Base-by-base conservation (phyloP, 2,329 filamentous ascomycete species). In the Colletotrichum phormii region DNA sequence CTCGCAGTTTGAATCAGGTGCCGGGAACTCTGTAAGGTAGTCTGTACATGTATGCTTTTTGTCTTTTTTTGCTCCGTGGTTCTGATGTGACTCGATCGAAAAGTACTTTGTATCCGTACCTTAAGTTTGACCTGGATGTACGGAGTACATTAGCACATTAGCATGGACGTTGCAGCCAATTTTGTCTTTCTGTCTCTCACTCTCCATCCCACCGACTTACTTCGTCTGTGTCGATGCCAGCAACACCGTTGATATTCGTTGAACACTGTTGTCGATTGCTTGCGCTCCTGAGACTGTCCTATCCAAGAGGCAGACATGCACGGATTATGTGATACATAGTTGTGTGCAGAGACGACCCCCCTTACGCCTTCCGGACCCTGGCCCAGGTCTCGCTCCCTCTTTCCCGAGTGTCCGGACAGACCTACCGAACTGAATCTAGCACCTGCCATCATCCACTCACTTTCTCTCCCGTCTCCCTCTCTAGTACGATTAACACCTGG, bases 361-460 rank as follows among this genome's bases (percentile, higher is more conserved):
- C 11, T 26, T 33, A 9, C 18, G 31, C 26, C 61, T 33, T 24
- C 59, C 31, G 37, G 33, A 24, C n/a, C 53, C 57, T 64, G 37
- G 64, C 29, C 58, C 46, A 24, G 66, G 29, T 33, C 5, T 63
- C 54, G 46, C 65, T 68, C 51, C 65, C 59, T 69, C 70, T 54
- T 70, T 64, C 59, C 70, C 66, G 46, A 72, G 60, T 55, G 65
- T 55, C 49, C 35, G 70, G 60, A 55, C 66, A 46, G 62, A 55
- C 65, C 33, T 69, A 29, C 70, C 59, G 31, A 60, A 4, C 51
- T 54, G 62, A 64, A 37, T 55, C 62, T 24, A 58, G 59, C 29
- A 71, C 65, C 54, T 72, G 33, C 60, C 65, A 59, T 70, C 60
- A 70, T 70, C 59, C 46, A 33, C 58, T 29, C 65, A 18, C 61